Evolutionary conservation across 2,329 filamentous ascomycete species (phyloP), one percentile per base, ranked within the genome.

Genomic region (Phaeomoniella chlamydospora): DNA sequence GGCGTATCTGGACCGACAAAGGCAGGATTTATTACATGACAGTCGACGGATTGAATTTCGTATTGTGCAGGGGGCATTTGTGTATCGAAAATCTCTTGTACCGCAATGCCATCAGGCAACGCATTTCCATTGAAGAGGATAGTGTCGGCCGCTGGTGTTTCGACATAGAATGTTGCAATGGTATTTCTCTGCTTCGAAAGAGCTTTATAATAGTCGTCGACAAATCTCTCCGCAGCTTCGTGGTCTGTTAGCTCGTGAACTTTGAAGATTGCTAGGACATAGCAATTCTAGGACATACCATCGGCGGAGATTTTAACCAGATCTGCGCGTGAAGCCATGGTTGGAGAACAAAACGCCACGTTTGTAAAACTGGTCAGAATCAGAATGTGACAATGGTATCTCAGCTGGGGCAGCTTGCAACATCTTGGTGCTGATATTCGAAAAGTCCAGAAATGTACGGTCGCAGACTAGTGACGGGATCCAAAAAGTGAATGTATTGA

Each of bases 51-150:
- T 50, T 84, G 77, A 37, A 85, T 67, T 38, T 88, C 81, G 59
- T 84, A 90, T 45, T 67, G 77, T 59, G 59, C 61, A 46, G 45
- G 58, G 31, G 62, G 73, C 58, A 79, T 70, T 47, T 85, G 74
- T 4, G 69, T 68, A 39, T 76, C 67, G 44, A 86, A 80, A 17
- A 85, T 68, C 13, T 68, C 67, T 47, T 79, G 74, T 48, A 86
- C 78, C 31, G 76, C 74, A 35, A 64, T 59, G 0, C 77, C 77
- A 38, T 73, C 68, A 19, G 69, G 56, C 26, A 83, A 61, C 2
- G 72, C 57, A 33, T 76, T 75, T 47, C 86, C 85, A 60, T 93
- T 93, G 66, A 86, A 78, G 48, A 75, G 72, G 49, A 94, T 86
- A 52, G 77, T 74, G 41, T 65, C 60, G n/a, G 69, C 71, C 40